These are phyloP conservation scores for Pascua sp. DNA, from an alignment of 1,284 basidiomycete genomes.

Conservation along the genomic window DNA sequence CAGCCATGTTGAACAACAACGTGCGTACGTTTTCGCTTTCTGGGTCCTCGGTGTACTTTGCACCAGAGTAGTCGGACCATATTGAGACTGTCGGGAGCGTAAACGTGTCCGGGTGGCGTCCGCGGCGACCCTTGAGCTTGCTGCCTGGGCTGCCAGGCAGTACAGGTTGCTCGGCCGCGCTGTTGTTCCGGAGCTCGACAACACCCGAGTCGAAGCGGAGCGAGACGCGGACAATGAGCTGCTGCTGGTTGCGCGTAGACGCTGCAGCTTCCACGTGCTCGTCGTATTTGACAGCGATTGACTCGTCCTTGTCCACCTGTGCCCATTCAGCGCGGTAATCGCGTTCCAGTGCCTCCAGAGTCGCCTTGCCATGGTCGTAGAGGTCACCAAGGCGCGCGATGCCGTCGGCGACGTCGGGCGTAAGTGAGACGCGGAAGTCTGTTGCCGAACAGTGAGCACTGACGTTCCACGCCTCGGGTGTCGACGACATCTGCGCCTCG, in stretches of 20 bases:
- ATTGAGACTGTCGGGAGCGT: slow-evolving; percentile 71
- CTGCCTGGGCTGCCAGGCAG: not conserved
- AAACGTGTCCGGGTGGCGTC: slow-evolving; percentile 40
- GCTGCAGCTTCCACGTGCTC: slow-evolving; percentile 4
- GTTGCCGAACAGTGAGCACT: slow-evolving; percentile 70
- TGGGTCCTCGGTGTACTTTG: not conserved
- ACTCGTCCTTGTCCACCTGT: slow-evolving; percentile 14
- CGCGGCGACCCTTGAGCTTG: not conserved
- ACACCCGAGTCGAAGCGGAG: slow-evolving; percentile 73
- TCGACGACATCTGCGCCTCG: slow-evolving; percentile 65
- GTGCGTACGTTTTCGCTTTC: slow-evolving; percentile 13
- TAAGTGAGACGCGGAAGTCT: slow-evolving; percentile 80
- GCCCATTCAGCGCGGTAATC: slow-evolving; percentile 43
- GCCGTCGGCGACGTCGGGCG: slow-evolving; percentile 73
- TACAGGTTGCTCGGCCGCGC: slow-evolving; percentile 3
- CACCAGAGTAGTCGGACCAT: slow-evolving; percentile 61
- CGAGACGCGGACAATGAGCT: slow-evolving; percentile 61
- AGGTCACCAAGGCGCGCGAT: slow-evolving; percentile 78
- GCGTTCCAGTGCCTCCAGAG: slow-evolving; percentile 62
- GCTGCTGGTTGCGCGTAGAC: not conserved
- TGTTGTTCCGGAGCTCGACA: slow-evolving; percentile 34
- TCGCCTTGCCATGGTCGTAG: slow-evolving; percentile 74
- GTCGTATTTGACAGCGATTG: slow-evolving; percentile 29
- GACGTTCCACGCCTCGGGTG: slow-evolving; percentile 58
- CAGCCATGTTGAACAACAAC: slow-evolving; percentile 51